A percentile compares a stretch with the other conserved stretches of the same genome.
phyloP scores from a whole-genome alignment of 441 rosid species.

The Croton laevigatus region DNA sequence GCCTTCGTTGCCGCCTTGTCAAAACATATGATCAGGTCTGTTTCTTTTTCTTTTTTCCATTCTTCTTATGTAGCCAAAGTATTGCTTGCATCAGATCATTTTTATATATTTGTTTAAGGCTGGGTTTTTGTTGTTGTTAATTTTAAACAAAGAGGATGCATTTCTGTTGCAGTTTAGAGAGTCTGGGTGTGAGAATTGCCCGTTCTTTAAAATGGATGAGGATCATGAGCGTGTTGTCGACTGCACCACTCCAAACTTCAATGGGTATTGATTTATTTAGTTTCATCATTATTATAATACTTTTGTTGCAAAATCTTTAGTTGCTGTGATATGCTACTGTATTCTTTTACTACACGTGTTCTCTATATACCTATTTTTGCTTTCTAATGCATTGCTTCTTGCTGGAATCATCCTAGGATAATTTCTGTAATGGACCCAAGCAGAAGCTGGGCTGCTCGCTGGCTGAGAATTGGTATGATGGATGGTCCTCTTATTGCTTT shows the following conservation, averaged over 20 bases:
- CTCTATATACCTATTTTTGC: too few species aligned
- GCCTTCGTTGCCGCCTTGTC: constrained; percentile 94
- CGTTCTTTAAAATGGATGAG: constrained; percentile 90
- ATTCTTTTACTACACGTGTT: neutral
- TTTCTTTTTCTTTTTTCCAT: neutral
- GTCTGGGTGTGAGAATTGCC: constrained; percentile 88
- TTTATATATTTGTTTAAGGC: neutral
- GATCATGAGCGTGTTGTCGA: constrained; percentile 86
- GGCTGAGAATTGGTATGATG: constrained; percentile 79
- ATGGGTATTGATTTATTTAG: constrained; percentile 45
- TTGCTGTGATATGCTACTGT: neutral
- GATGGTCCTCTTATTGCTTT: neutral
- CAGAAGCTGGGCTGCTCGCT: constrained; percentile 93
- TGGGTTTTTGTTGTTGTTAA: neutral
- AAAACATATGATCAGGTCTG: constrained; percentile 92
- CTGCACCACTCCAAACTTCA: constrained; percentile 89
- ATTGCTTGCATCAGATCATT: neutral
- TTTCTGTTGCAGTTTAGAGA: constrained; percentile 68
- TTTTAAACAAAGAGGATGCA: neutral
- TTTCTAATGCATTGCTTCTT: neutral
- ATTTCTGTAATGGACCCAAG: constrained; percentile 92
- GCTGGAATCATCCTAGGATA: constrained; percentile 38
- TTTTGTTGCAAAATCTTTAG: neutral
- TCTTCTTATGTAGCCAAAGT: neutral
- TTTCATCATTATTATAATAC: neutral